These are phyloP conservation scores for Apiospora aurea DNA, from an alignment of 2,329 filamentous ascomycete genomes.

Conservation along the genomic window DNA sequence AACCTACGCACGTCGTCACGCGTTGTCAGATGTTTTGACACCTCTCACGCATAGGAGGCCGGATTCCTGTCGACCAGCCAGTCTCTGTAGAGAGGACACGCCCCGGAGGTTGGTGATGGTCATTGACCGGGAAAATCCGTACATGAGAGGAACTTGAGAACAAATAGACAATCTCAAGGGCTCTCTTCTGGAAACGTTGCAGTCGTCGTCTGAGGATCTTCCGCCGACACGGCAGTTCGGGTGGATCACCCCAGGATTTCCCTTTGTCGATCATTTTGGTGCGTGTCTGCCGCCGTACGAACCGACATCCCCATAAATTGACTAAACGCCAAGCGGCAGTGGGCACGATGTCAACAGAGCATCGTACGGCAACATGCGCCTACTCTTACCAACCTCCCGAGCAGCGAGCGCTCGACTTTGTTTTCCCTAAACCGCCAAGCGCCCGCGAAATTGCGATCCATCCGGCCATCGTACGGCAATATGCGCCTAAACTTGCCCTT, in stretches of 20 bases:
- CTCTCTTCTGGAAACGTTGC: too few relatives aligned
- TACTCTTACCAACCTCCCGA: not conserved
- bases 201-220: not conserved
- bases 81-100: not conserved
- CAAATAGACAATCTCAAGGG: not conserved
- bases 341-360: slow-evolving; percentile 8
- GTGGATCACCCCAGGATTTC: not conserved
- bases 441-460: not conserved
- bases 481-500: slow-evolving; percentile 9
- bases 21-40: slow-evolving; percentile 7
- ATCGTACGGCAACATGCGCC: slow-evolving; percentile 18
- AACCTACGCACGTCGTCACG: not conserved
- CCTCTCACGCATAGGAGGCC: not conserved
- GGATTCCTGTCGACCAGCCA: not conserved
- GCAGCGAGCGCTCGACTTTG: not conserved
- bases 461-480: not conserved
- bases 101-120: not conserved
- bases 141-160: not conserved
- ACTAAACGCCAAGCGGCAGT: not conserved
- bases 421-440: slow-evolving; percentile 1
- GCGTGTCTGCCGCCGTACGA: not conserved
- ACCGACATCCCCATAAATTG: not conserved
- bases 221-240: not conserved
- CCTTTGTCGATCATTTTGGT: not conserved
- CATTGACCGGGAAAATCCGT: too few relatives aligned